A percentile compares a stretch with the other conserved stretches of the same genome.
phyloP scores from a whole-genome alignment of 768 basidiomycete species.

The Russula sp. region DNA sequence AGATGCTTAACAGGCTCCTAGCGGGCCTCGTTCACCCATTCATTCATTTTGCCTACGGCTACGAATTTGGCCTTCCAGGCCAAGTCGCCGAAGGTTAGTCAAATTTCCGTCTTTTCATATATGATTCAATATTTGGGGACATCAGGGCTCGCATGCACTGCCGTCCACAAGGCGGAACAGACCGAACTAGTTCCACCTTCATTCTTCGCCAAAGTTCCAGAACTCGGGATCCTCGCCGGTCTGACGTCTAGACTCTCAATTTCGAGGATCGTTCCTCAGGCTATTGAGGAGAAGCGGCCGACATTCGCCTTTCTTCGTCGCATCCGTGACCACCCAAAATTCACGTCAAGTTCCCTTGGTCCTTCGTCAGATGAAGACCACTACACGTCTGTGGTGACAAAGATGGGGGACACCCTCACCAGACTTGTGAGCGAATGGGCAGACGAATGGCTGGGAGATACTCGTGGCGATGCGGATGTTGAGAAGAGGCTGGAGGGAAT shows the following conservation, averaged over 20 bases:
- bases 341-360: constrained; percentile 13
- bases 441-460: constrained; percentile 12
- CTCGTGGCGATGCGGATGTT: constrained; percentile 15
- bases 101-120: background rate
- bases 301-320: constrained; percentile 44
- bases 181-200: constrained; percentile 29
- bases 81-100: constrained; percentile 52
- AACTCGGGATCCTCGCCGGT: constrained; percentile 15
- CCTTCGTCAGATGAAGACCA: background rate
- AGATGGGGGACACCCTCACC: constrained; percentile 17
- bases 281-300: constrained; percentile 33
- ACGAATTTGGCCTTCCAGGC: constrained; percentile 55
- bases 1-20: constrained; percentile 52
- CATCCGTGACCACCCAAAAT: constrained; percentile 43
- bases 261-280: constrained; percentile 5
- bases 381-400: constrained; percentile 17
- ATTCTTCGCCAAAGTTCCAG: constrained; percentile 21
- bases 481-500: constrained; percentile 40
- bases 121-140: background rate
- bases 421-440: constrained; percentile 23
- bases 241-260: constrained; percentile 25
- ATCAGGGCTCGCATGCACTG: constrained; percentile 49
- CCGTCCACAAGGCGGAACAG: constrained; percentile 38
- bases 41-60: constrained; percentile 56
- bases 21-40: constrained; percentile 55